Conservation (phyloP, 2,329 filamentous ascomycete species). For the Epicoccum sorghinum region DNA sequence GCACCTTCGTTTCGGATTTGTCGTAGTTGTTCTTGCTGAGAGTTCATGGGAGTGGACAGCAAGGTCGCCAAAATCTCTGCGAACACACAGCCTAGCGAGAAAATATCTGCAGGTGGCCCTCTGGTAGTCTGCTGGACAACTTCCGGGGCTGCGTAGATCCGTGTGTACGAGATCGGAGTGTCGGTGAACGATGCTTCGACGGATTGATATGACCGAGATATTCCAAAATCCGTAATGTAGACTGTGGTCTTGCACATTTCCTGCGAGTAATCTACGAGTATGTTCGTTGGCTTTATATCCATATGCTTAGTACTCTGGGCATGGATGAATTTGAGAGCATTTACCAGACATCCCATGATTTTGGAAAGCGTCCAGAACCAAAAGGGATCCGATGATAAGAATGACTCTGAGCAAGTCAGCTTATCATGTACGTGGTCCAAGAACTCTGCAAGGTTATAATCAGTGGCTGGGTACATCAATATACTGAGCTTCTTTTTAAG, state of each 20-base stretch:
- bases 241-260: no score
- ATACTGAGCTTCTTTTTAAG: slow-evolving; percentile 18
- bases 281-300: slow-evolving; percentile 27
- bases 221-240: not conserved
- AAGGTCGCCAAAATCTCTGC: slow-evolving; percentile 20
- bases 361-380: no score
- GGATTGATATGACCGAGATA: slow-evolving; percentile 2
- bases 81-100: slow-evolving; percentile 33
- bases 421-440: not conserved
- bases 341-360: slow-evolving; percentile 19
- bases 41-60: not conserved
- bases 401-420: no score
- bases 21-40: no score
- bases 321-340: slow-evolving; percentile 19
- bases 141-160: slow-evolving; percentile 28
- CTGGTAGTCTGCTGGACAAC: slow-evolving; percentile 20
- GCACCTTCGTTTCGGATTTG: no score
- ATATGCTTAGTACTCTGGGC: slow-evolving; percentile 18
- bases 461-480: slow-evolving; percentile 27
- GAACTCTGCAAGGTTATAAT: slow-evolving; percentile 17
- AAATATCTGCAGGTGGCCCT: slow-evolving; percentile 26
- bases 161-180: slow-evolving; percentile 20
- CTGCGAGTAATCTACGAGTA: slow-evolving; percentile 19
- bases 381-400: no score
- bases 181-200: slow-evolving; percentile 22